Evolutionary conservation across 2,329 filamentous ascomycete genomes (phyloP), one percentile per base, ranked within the genome.

Genomic region (Myotisia sp.): DNA sequence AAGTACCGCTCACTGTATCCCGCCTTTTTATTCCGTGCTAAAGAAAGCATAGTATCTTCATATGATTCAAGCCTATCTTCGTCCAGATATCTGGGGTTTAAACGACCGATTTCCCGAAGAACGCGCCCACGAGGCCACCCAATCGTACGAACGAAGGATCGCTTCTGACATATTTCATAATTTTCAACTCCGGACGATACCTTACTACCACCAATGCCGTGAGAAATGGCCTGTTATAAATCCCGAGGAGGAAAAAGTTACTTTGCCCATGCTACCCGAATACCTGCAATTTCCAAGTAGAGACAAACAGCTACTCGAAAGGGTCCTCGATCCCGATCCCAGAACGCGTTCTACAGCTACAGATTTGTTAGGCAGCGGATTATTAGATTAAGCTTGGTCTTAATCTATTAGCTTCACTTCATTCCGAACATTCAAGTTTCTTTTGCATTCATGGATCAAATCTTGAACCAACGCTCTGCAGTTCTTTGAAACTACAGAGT

Each of bases 31-130:
- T 22, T n/a, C n/a, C 13, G 20, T 14, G 16, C 17, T 31, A 16
- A 17, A 30, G 16, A 13, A 17, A 31, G 22, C 19, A 29, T 16
- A 36, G 34, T 36, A 36, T 26, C 34, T 31, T 26, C 28, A 36
- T 31, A 36, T 36, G 34, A 36, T 36, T 26, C 34, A 36, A 29
- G 34, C 34, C 8, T 36, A 30, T 21, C 34, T 31, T 31, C 34
- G 28, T 23, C 34, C 34, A 22, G 21, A 36, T 17, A 36, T 36
- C 23, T 36, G 34, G 28, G 33, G 34, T 13, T 28, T 36, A 9
- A 26, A 36, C 20, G 34, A 36, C 16, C 34, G 28, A 26, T 20
- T 36, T 24, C 34, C 34, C 17, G 34, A 36, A 9, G 34, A 31
- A n/a, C 26, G 26, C 22, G 16, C 23, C 5, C 16, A 16, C 9